Percentiles rank a stretch among this genome's conserved stretches.
phyloP scores from a whole-genome alignment of 768 basidiomycete species.

The Pisolithus sp. region DNA sequence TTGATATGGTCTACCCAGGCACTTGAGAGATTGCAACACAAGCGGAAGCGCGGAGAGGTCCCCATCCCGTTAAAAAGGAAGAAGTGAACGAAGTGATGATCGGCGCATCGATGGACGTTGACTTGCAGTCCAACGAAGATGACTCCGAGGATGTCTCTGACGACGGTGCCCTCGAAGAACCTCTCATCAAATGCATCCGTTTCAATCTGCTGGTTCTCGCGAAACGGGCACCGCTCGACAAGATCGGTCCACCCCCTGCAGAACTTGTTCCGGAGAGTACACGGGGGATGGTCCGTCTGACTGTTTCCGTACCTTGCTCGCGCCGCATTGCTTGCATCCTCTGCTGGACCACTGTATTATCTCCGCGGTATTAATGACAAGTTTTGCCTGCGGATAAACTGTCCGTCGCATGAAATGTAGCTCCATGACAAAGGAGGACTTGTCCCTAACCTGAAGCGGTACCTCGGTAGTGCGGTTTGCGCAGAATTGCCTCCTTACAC shows the following conservation, averaged over 20 bases:
- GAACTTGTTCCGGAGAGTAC: conserved; percentile 64
- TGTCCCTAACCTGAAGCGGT: too few species aligned
- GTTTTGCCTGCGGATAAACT: too few species aligned
- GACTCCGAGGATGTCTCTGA: conserved; percentile 1
- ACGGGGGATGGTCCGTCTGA: conserved; percentile 45
- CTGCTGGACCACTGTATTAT: too few species aligned
- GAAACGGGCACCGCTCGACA: conserved; percentile 71
- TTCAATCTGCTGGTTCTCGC: conserved; percentile 72
- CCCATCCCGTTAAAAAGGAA: background rate
- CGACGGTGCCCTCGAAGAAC: conserved; percentile 35
- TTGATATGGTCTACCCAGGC: conserved; percentile 51
- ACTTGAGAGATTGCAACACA: conserved; percentile 39
- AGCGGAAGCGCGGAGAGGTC: conserved; percentile 1
- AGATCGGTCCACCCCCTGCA: conserved; percentile 55
- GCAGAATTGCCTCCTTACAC: too few species aligned
- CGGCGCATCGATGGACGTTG: conserved; percentile 14
- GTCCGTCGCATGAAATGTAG: too few species aligned
- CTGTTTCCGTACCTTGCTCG: background rate
- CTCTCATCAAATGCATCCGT: conserved; percentile 49
- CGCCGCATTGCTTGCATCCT: too few species aligned
- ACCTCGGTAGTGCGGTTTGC: too few species aligned
- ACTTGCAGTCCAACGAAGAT: conserved; percentile 7
- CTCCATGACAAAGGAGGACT: too few species aligned
- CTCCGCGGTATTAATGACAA: too few species aligned
- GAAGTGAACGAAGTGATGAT: conserved; percentile 3